Evolutionary conservation across 306 rosid genomes (phyloP), one percentile per base, ranked within the genome.

Genomic region (apple (Malus domestica)): DNA sequence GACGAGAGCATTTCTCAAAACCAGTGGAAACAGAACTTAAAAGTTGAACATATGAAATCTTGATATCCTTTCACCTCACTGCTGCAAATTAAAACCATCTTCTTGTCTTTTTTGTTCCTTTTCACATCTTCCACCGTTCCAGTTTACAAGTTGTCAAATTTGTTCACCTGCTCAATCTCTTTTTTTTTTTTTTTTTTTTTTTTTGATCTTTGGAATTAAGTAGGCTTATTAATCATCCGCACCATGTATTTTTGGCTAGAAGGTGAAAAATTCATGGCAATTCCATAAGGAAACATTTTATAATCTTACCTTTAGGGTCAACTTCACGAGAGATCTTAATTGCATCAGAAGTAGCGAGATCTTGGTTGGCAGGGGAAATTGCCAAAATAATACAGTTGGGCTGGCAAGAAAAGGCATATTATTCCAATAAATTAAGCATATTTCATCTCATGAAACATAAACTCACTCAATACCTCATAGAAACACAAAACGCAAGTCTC

Each of bases 361-460:
- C 83, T 67, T 83, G 85, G 63, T 78, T 88, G 62, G 87, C 76
- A 54, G 88, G 88, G 42, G 88, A 85, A 67, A 85, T 85, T 19
- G 88, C 88, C 35, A 85, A 74, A 60, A 85, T 85, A 74, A 85
- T 85, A 74, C 88, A 81, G 64, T 85, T 85, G 46, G 88, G 88
- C 86, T 85, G 81, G 81, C 82, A 81, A 80, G 57, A 76, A 64
- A 32, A 62, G 66, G 61, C 70, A 58, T 72, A 54, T 54, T 27
- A 1, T 3, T 57, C 62, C 38, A 61, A 9, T 10, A 38, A 23
- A 8, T 15, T 15, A 49, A 49, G 20, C 55, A 49, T 49, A 15
- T 49, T 49, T 49, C 55, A 49, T 49, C 8, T 4, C 19, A n/a
- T 70, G 65, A 59, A 70, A 61, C 44, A 18, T 6, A 38, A 44